Percentiles rank a stretch among this genome's conserved stretches.
Conservation (phyloP, 1,284 basidiomycete genomes). For the Leucoagaricus sp. region DNA sequence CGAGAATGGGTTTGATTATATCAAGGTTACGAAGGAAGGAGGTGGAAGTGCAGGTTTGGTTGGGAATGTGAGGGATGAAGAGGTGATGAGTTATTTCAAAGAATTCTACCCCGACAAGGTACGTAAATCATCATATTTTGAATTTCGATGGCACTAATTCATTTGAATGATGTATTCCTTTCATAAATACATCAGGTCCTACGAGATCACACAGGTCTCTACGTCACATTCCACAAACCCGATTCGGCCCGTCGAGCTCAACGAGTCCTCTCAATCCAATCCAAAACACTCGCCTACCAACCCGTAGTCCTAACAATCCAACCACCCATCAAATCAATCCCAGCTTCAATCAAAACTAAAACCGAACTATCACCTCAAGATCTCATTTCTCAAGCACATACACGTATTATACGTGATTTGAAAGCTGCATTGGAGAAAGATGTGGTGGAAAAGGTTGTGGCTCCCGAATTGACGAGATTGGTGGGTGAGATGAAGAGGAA, state of each 20-base stretch:
- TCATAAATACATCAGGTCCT: slow-evolving; percentile 53
- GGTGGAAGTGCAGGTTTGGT: slow-evolving; percentile 45
- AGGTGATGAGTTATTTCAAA: slow-evolving; percentile 59
- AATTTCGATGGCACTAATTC: slow-evolving; percentile 8
- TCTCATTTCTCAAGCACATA: slow-evolving; percentile 60
- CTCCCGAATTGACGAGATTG: slow-evolving; percentile 53
- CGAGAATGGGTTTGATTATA: slow-evolving; percentile 64
- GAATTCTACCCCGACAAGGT: slow-evolving; percentile 70
- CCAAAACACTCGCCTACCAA: slow-evolving; percentile 49
- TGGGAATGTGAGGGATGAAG: slow-evolving; percentile 59
- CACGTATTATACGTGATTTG: slow-evolving; percentile 66
- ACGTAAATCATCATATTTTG: slow-evolving; percentile 26
- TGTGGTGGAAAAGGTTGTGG: slow-evolving; percentile 66
- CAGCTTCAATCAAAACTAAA: neutral
- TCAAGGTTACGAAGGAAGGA: slow-evolving; percentile 34
- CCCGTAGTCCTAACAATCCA: slow-evolving; percentile 59
- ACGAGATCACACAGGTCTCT: slow-evolving; percentile 66
- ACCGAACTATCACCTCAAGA: slow-evolving; percentile 45
- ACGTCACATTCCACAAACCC: slow-evolving; percentile 64
- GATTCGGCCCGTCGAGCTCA: slow-evolving; percentile 62
- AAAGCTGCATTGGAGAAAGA: slow-evolving; percentile 65
- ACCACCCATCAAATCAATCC: slow-evolving; percentile 33
- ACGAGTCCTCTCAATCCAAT: slow-evolving; percentile 9
- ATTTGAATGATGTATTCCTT: no score
- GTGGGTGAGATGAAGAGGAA: slow-evolving; percentile 52